Conservation (phyloP, 2,329 filamentous ascomycete genomes). For the Waltergamsia citrina region DNA sequence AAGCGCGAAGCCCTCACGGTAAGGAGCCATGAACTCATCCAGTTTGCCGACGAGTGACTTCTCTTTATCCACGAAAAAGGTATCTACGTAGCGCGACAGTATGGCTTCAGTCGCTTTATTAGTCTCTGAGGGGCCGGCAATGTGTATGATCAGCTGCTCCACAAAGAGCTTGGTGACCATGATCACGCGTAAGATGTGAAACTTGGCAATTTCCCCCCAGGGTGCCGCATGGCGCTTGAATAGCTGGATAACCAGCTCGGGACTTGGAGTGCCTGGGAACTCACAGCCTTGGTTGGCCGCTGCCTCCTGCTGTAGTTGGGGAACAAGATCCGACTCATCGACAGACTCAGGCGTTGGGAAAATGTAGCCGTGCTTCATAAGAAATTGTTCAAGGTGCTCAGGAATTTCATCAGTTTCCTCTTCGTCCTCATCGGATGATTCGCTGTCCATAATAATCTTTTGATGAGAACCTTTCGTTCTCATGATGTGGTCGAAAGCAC, state of each 20-base stretch:
- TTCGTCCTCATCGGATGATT: neutral
- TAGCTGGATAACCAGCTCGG: slow-evolving; percentile 23
- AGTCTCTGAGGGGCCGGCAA: slow-evolving; percentile 13
- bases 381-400: slow-evolving; percentile 16
- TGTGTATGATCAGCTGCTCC: slow-evolving; percentile 21
- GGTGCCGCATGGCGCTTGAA: slow-evolving; percentile 27
- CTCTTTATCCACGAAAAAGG: slow-evolving; percentile 22
- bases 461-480: slow-evolving; percentile 12
- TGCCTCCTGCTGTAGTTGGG: slow-evolving; percentile 19
- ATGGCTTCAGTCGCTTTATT: slow-evolving; percentile 12
- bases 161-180: slow-evolving; percentile 22
- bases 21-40: slow-evolving; percentile 27
- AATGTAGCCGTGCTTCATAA: slow-evolving; percentile 15
- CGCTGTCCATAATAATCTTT: slow-evolving; percentile 5
- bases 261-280: slow-evolving; percentile 26
- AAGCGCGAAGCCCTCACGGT: slow-evolving; percentile 19
- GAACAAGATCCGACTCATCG: slow-evolving; percentile 7
- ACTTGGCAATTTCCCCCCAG: slow-evolving; percentile 26
- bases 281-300: slow-evolving; percentile 27
- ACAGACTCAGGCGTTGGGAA: slow-evolving; percentile 16
- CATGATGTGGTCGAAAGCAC: slow-evolving; percentile 17
- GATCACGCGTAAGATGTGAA: slow-evolving; percentile 22
- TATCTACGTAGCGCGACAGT: slow-evolving; percentile 13
- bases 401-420: slow-evolving; percentile 9
- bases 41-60: slow-evolving; percentile 20